These are phyloP conservation scores for Chaetomium fimeti DNA, from an alignment of 495 filamentous ascomycete species.

Conservation along the genomic window DNA sequence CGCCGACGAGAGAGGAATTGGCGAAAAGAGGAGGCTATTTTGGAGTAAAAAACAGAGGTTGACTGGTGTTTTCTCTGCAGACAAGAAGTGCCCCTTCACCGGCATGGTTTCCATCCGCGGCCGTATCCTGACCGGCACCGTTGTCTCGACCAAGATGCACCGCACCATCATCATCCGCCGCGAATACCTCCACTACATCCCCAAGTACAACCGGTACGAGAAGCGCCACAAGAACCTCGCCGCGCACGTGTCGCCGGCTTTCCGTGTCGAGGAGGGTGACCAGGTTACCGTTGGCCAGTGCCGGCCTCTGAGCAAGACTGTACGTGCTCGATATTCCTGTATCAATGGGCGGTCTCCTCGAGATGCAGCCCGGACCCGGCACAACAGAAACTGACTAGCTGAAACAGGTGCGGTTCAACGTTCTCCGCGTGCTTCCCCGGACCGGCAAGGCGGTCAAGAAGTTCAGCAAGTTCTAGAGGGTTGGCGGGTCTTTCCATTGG, in stretches of 20 bases:
- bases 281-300: slow-evolving; percentile 99
- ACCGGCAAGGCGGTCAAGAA: slow-evolving; percentile 96
- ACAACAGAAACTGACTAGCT: slow-evolving; percentile 18
- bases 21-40: slow-evolving; percentile 10
- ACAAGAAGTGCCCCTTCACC: slow-evolving; percentile 99
- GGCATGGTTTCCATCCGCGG: slow-evolving; percentile 97
- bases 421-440: slow-evolving; percentile 91
- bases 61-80: slow-evolving; percentile 50
- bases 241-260: slow-evolving; percentile 97
- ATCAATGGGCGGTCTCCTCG: background rate
- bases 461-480: slow-evolving; percentile 92
- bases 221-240: slow-evolving; percentile 99
- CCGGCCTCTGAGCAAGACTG: slow-evolving; percentile 97
- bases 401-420: slow-evolving; percentile 93
- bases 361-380: background rate
- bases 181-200: slow-evolving; percentile 99
- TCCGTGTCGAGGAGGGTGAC: slow-evolving; percentile 99
- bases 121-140: slow-evolving; percentile 98
- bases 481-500: slow-evolving; percentile 42
- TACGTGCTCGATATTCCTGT: slow-evolving; percentile 52
- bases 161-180: slow-evolving; percentile 98
- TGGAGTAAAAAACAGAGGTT: slow-evolving; percentile 19
- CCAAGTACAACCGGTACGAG: slow-evolving; percentile 99
- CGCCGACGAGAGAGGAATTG: slow-evolving; percentile 5
- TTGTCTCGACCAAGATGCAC: slow-evolving; percentile 99